Evolutionary conservation across 495 filamentous ascomycete genomes (phyloP).

Genomic region (Penicillium mononematosum): DNA sequence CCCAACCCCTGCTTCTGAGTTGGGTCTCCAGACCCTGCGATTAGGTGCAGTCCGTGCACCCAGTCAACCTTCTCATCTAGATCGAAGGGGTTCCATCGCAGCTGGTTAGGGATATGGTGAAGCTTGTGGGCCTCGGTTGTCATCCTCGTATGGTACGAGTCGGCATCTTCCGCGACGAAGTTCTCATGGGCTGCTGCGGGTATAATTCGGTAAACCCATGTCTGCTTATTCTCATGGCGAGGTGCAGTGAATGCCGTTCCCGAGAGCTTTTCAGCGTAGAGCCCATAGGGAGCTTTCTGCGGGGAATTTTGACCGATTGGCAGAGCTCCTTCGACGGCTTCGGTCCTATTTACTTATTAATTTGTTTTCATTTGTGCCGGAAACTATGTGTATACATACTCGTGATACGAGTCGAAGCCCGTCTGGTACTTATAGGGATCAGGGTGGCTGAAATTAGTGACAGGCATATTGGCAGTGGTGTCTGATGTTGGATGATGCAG

Average conservation of each 20-base stretch:
- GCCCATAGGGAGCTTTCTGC: slow-evolving; percentile 77
- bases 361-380: not conserved
- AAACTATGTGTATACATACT: slow-evolving; percentile 37
- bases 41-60: slow-evolving; percentile 70
- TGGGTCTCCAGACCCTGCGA: slow-evolving; percentile 82
- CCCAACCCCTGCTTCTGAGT: slow-evolving; percentile 78
- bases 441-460: slow-evolving; percentile 52
- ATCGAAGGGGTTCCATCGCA: slow-evolving; percentile 91
- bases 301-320: slow-evolving; percentile 79
- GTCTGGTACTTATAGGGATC: slow-evolving; percentile 60
- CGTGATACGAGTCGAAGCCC: slow-evolving; percentile 60
- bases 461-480: slow-evolving; percentile 45
- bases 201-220: slow-evolving; percentile 92
- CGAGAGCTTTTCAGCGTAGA: slow-evolving; percentile 92
- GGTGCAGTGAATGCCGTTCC: slow-evolving; percentile 93
- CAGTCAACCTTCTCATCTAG: slow-evolving; percentile 71
- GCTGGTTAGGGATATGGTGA: slow-evolving; percentile 76
- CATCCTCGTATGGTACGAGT: slow-evolving; percentile 54
- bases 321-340: slow-evolving; percentile 58
- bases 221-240: slow-evolving; percentile 81
- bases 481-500: slow-evolving; percentile 1
- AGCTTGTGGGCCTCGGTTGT: slow-evolving; percentile 51
- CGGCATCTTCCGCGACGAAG: slow-evolving; percentile 58
- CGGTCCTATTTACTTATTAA: slow-evolving; percentile 32
- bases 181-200: slow-evolving; percentile 79